Percentiles rank a stretch among this genome's conserved stretches.
Evolutionary conservation across 2,329 filamentous ascomycete species (phyloP).

Genomic region (Cephalotrichum gorgonifer): DNA sequence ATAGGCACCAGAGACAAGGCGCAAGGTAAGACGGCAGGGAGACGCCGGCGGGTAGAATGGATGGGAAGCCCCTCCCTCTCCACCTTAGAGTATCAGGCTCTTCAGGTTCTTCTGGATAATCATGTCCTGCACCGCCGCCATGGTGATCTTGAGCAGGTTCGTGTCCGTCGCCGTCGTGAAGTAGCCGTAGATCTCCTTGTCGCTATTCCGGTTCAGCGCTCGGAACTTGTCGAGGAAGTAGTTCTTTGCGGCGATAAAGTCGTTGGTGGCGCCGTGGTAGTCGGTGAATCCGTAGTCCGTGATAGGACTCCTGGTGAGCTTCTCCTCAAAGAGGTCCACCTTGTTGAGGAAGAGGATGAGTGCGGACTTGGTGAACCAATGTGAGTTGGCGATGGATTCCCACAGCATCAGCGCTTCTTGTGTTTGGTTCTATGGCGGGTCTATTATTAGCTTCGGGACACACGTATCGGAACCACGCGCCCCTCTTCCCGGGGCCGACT

Average conservation of each 20-base stretch:
- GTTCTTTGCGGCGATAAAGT: conserved; percentile 65
- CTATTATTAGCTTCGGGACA: conserved; percentile 4
- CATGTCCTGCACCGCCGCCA: conserved; percentile 80
- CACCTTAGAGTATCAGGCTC: conserved; percentile 55
- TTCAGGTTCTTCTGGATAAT: conserved; percentile 77
- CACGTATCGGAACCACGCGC: no score
- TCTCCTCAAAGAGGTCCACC: conserved; percentile 75
- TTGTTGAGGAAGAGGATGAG: conserved; percentile 83
- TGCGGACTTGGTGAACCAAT: conserved; percentile 75
- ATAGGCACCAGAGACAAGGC: no score
- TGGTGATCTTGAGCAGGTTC: conserved; percentile 74
- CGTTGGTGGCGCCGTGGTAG: conserved; percentile 60
- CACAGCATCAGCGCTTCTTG: conserved; percentile 81
- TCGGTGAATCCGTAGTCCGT: conserved; percentile 67
- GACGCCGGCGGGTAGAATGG: no score
- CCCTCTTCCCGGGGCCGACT: neutral
- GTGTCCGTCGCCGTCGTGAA: conserved; percentile 56
- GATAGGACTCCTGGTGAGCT: conserved; percentile 61
- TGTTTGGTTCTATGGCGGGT: conserved; percentile 69
- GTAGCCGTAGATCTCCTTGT: conserved; percentile 54
- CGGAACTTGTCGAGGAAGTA: conserved; percentile 78
- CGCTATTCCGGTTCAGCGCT: conserved; percentile 59
- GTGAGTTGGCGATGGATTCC: conserved; percentile 76
- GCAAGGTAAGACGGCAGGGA: no score
- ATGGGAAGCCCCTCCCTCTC: neutral